These are phyloP conservation scores for Croton laevigatus DNA, from an alignment of 441 rosid species.

Conservation along the genomic window DNA sequence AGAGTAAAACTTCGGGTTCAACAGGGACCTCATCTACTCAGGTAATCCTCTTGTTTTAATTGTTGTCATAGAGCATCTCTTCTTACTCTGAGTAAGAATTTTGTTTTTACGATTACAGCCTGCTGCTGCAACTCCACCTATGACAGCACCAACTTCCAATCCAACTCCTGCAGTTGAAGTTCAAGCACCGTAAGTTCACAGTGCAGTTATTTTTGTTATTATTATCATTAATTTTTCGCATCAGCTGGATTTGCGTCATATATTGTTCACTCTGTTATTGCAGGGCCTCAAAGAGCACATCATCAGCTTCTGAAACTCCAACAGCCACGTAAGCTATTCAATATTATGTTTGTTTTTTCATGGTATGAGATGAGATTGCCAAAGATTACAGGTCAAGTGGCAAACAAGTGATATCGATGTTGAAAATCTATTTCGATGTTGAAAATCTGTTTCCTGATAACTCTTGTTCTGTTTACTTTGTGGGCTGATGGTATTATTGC, in stretches of 20 bases:
- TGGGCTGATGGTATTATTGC: not conserved
- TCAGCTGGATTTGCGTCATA: constrained; percentile 6
- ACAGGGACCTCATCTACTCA: constrained; percentile 61
- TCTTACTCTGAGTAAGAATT: not conserved
- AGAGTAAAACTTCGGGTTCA: constrained; percentile 74
- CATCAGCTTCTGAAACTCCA: constrained; percentile 39
- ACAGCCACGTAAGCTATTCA: constrained; percentile 38
- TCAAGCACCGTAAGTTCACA: constrained; percentile 52
- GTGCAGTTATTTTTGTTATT: not conserved
- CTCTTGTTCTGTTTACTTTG: not conserved
- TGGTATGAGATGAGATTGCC: not conserved
- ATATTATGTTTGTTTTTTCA: not conserved
- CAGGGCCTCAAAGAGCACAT: constrained; percentile 33
- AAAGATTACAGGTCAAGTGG: not conserved
- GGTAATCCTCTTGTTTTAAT: constrained; percentile 35
- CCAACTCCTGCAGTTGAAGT: constrained; percentile 37
- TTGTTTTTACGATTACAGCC: constrained; percentile 41
- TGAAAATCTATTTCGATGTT: too few relatives aligned
- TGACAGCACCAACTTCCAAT: constrained; percentile 36
- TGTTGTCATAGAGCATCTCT: constrained; percentile 5
- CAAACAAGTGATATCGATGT: too few relatives aligned
- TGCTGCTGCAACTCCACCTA: constrained; percentile 44
- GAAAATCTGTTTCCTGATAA: not conserved
- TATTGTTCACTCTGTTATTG: constrained; percentile 13
- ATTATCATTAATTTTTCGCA: not conserved